Conservation (phyloP, 2,329 filamentous ascomycete genomes). For the Conoideocrella luteorostrata region DNA sequence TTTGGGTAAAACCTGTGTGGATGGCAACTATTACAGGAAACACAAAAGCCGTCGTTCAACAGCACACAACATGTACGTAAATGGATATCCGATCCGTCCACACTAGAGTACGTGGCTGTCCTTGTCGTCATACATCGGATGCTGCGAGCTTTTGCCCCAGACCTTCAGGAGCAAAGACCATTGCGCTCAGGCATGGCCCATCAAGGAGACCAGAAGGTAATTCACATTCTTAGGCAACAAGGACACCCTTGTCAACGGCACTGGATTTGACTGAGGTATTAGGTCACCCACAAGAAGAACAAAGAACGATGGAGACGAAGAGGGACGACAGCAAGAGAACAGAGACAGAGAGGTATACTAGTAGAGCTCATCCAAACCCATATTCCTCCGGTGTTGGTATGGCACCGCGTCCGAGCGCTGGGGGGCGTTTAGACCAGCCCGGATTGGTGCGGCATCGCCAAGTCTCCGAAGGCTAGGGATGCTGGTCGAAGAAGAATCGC, state of each 20-base stretch:
- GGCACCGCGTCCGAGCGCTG: slow-evolving; percentile 7
- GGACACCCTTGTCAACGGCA: slow-evolving; percentile 5
- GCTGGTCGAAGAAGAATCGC: background rate
- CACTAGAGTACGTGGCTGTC: slow-evolving; percentile 1
- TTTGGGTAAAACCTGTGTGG: no score
- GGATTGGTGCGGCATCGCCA: slow-evolving; percentile 5
- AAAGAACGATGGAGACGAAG: background rate
- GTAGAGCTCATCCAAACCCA: no score
- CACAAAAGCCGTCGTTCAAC: background rate
- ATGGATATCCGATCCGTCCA: slow-evolving; percentile 3
- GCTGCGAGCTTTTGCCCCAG: background rate
- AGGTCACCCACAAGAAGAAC: slow-evolving; percentile 1
- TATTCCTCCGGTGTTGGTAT: background rate
- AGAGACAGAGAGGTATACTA: no score
- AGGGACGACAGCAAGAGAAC: background rate
- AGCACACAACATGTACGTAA: background rate
- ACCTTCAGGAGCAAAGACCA: background rate
- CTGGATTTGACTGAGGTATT: background rate
- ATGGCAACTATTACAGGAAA: background rate
- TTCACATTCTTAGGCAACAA: slow-evolving; percentile 4
- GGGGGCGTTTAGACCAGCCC: slow-evolving; percentile 1
- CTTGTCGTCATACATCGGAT: background rate
- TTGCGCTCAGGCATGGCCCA: background rate
- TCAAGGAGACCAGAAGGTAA: background rate
- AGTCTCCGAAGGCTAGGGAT: background rate